Conservation (phyloP, 1,284 basidiomycete genomes). For the Xanthoconium separans region DNA sequence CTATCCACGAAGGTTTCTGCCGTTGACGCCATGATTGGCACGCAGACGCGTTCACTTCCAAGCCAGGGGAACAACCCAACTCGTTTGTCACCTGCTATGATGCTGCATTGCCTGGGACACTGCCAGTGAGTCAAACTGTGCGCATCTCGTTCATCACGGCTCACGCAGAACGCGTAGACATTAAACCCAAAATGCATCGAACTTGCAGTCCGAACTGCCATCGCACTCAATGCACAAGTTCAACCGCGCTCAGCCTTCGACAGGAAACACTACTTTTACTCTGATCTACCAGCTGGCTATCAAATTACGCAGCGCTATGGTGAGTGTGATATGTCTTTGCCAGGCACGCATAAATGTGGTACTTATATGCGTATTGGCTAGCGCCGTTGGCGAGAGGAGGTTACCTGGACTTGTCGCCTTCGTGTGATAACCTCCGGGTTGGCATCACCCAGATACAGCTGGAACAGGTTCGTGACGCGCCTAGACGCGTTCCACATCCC, state of each 20-base stretch:
- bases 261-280: constrained; percentile 98
- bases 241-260: constrained; percentile 85
- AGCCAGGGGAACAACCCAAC: constrained; percentile 60
- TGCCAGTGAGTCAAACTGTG: constrained; percentile 64
- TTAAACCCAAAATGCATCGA: constrained; percentile 81
- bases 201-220: constrained; percentile 78
- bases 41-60: constrained; percentile 52
- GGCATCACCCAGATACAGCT: constrained; percentile 94
- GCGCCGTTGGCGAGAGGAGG: constrained; percentile 79
- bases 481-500: background rate
- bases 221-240: constrained; percentile 77
- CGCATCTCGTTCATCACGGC: background rate
- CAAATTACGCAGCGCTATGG: constrained; percentile 97
- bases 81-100: constrained; percentile 83
- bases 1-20: background rate
- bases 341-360: background rate
- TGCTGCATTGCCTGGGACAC: constrained; percentile 89
- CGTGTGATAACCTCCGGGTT: constrained; percentile 48
- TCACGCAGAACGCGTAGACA: constrained; percentile 44
- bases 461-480: constrained; percentile 74
- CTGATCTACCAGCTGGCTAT: constrained; percentile 91
- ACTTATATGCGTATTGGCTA: constrained; percentile 19
- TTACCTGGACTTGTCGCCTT: constrained; percentile 52
- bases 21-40: background rate
- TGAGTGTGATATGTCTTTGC: constrained; percentile 33